Evolutionary conservation across 108 stramenopile genomes (phyloP).

Genomic region (Cyclotella baltica): DNA sequence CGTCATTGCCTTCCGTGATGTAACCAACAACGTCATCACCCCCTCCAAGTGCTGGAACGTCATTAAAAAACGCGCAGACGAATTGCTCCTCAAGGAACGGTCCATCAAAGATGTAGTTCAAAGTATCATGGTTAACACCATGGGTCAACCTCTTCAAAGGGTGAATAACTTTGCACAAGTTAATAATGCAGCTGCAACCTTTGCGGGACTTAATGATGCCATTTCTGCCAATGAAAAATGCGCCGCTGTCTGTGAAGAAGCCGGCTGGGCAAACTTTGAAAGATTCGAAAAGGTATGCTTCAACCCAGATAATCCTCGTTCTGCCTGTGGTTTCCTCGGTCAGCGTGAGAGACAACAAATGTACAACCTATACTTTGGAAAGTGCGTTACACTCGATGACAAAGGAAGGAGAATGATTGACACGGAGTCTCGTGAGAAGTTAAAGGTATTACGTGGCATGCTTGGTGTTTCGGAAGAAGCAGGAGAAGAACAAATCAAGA

Average conservation of each 20-base stretch:
- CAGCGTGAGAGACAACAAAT: conserved; percentile 71
- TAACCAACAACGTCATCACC: conserved; percentile 49
- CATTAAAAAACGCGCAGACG: conserved; percentile 69
- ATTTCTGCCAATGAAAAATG: conserved; percentile 77
- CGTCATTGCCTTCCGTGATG: conserved; percentile 63
- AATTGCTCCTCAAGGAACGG: conserved; percentile 70
- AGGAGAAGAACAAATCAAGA: conserved; percentile 63
- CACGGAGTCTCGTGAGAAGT: conserved; percentile 60
- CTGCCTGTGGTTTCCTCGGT: conserved; percentile 76
- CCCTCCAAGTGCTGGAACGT: conserved; percentile 76
- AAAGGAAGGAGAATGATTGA: conserved; percentile 62
- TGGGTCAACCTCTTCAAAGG: conserved; percentile 78
- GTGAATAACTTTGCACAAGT: conserved; percentile 76
- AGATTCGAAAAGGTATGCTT: conserved; percentile 76
- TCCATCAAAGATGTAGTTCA: conserved; percentile 61
- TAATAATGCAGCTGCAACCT: conserved; percentile 82
- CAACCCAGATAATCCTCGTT: conserved; percentile 70
- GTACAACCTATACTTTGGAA: conserved; percentile 75
- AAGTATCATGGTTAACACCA: conserved; percentile 79
- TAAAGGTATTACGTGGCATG: conserved; percentile 70
- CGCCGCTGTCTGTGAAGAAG: conserved; percentile 63
- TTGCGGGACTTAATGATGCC: conserved; percentile 71
- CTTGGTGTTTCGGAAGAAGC: conserved; percentile 75
- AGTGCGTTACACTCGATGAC: conserved; percentile 62
- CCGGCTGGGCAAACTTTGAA: conserved; percentile 78